These are phyloP conservation scores for Claviceps digitariae DNA, from an alignment of 2,329 filamentous ascomycete genomes.

Conservation along the genomic window DNA sequence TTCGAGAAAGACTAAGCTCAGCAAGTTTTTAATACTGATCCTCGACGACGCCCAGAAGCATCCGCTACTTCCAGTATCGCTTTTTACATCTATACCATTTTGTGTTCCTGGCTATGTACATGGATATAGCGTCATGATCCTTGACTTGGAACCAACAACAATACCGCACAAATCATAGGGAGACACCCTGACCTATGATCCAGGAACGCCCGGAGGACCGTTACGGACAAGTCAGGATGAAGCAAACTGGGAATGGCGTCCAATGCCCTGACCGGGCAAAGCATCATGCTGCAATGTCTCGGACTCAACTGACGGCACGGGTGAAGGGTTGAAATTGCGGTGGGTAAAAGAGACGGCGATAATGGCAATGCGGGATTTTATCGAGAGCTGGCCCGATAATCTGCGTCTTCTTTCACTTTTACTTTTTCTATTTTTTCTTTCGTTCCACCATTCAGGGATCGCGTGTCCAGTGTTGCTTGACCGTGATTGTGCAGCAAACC, in stretches of 20 bases:
- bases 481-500: neutral
- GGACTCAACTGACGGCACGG: constrained; percentile 6
- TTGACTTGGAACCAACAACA: neutral
- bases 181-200: neutral
- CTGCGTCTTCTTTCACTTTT: neutral
- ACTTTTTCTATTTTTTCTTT: neutral
- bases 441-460: constrained; percentile 11
- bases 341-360: constrained; percentile 13
- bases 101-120: neutral
- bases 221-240: constrained; percentile 1
- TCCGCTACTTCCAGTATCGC: neutral
- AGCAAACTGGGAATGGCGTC: neutral
- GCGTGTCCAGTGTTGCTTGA: constrained; percentile 12
- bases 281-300: constrained; percentile 3
- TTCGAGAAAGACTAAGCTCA: neutral
- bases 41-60: neutral
- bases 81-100: neutral
- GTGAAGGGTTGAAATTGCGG: constrained; percentile 12
- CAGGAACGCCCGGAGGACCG: neutral
- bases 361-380: constrained; percentile 18
- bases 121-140: neutral
- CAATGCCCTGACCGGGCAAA: neutral
- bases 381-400: constrained; percentile 10
- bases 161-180: neutral
- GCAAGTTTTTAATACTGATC: neutral